phyloP scores from a whole-genome alignment of 805 yeast genomes.

The Candida glaebosa region DNA sequence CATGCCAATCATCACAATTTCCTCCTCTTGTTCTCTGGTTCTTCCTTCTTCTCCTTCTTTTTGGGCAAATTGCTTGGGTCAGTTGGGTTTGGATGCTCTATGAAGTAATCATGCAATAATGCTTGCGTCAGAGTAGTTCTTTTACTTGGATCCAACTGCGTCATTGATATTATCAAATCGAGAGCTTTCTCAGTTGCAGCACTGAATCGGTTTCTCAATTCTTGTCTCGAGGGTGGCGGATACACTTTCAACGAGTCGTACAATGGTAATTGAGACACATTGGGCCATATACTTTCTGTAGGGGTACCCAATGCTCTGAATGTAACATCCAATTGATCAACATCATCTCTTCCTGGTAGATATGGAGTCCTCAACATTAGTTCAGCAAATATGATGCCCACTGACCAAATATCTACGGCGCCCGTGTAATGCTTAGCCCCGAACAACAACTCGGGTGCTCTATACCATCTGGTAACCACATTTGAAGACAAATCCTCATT shows the following conservation, averaged over 20 bases:
- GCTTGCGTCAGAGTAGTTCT: constrained; percentile 67
- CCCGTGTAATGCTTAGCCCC: constrained; percentile 44
- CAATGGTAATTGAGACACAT: constrained; percentile 72
- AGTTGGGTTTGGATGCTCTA: constrained; percentile 73
- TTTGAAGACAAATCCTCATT: constrained; percentile 80
- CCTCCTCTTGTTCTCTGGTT: constrained; percentile 16
- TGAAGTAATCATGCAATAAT: constrained; percentile 62
- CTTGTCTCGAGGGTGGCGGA: constrained; percentile 80
- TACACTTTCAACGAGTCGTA: constrained; percentile 72
- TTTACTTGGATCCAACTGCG: constrained; percentile 72
- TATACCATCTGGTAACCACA: constrained; percentile 96
- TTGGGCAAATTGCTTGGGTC: constrained; percentile 62
- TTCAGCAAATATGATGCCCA: constrained; percentile 81
- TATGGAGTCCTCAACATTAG: constrained; percentile 93
- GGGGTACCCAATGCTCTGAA: constrained; percentile 97
- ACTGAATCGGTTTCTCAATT: constrained; percentile 75
- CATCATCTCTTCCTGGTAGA: constrained; percentile 86
- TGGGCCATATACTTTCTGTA: constrained; percentile 87
- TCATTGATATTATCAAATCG: constrained; percentile 68
- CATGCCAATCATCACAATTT: neutral
- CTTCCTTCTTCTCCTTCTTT: constrained; percentile 22
- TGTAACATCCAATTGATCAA: constrained; percentile 89
- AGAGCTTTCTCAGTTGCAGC: constrained; percentile 89
- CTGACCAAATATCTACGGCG: constrained; percentile 44
- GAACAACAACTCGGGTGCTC: constrained; percentile 64